Evolutionary conservation across 1,139 yeast species (phyloP).

Genomic region (Ogataea hybrid): DNA sequence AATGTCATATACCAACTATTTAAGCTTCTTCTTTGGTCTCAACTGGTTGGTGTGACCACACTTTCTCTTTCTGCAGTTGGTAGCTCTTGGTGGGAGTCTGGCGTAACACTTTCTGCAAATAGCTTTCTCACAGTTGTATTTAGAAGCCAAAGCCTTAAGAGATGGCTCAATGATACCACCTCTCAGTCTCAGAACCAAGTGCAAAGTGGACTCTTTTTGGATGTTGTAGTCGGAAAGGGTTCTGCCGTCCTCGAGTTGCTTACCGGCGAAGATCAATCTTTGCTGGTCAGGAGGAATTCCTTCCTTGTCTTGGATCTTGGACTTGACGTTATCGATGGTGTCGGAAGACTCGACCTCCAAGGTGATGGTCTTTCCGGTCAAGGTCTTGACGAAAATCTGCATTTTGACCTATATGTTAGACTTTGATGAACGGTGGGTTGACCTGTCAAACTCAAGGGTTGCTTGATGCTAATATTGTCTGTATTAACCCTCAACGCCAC

Average conservation of each 20-base stretch:
- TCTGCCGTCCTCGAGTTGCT: conserved; percentile 93
- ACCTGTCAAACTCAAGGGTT: neutral
- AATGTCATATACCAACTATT: conserved; percentile 54
- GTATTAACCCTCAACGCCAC: conserved; percentile 1
- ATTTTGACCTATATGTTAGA: conserved; percentile 35
- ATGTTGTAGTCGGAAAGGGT: conserved; percentile 92
- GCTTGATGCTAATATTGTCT: neutral
- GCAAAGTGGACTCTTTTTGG: conserved; percentile 89
- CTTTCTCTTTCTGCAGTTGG: conserved; percentile 99
- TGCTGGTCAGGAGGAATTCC: conserved; percentile 96
- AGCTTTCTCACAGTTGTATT: conserved; percentile 99
- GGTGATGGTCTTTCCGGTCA: conserved; percentile 89
- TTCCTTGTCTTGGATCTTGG: conserved; percentile 93
- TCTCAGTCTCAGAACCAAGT: conserved; percentile 86
- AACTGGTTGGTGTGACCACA: conserved; percentile 99
- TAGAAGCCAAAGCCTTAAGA: conserved; percentile 97
- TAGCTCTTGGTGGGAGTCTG: conserved; percentile 99
- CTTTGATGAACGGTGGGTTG: neutral
- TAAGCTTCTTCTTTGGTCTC: conserved; percentile 99
- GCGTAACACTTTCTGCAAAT: conserved; percentile 99
- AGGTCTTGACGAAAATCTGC: conserved; percentile 84
- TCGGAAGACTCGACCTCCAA: conserved; percentile 93
- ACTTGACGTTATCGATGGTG: conserved; percentile 91
- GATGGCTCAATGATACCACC: conserved; percentile 99
- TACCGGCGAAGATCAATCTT: conserved; percentile 91